Base-by-base conservation (phyloP, 2,329 filamentous ascomycete genomes). In the Calcarisporium arbuscula region DNA sequence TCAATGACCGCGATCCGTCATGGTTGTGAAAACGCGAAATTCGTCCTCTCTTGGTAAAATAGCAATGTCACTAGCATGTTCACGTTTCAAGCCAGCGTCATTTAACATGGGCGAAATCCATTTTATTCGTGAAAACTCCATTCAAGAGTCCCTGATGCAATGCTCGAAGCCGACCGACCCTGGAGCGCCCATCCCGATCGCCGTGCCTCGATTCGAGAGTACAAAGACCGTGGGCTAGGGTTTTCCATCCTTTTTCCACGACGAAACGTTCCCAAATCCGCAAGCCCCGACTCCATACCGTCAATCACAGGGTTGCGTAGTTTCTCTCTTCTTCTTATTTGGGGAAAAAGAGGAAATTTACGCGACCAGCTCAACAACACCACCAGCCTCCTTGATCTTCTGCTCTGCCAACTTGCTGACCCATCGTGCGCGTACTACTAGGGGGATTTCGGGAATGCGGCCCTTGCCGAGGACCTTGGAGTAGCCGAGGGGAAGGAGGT, bases 401-500 rank as follows among this genome's bases (percentile, higher is more conserved):
- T 86, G 77, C 83, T 98, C 92, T 53, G 92, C 92, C 67, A 95
- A 82, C 65, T 85, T 84, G 77, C 82, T 88, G 70, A 98, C 85
- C 76, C 88, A 96, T 65, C 92, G 77, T 54, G 92, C 90, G 63
- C 86, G 86, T 52, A 98, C 89, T 59, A 98, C 86, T 58, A 98
- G 69, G 53, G 92, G 92, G 59, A 96, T 79, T 61, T 90, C 75
- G 60, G 92, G 90, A 58, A 96, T 75, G 62, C 90, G 82, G 69
- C 92, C 92, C 82, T 98, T 98, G 67, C 92, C 94, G 64, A 98
- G 85, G 53, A 98, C 81, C 77, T 98, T 98, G 63, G 88, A 85
- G 82, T 96, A 98, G 56, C 94, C 92, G 68, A 95, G 83, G 57
- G 88, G 77, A 49, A 96, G 83, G 67, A 98, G 86, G 74, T 98